Evolutionary conservation across 1,139 yeast species (phyloP).

Genomic region (Lodderomyces theae): DNA sequence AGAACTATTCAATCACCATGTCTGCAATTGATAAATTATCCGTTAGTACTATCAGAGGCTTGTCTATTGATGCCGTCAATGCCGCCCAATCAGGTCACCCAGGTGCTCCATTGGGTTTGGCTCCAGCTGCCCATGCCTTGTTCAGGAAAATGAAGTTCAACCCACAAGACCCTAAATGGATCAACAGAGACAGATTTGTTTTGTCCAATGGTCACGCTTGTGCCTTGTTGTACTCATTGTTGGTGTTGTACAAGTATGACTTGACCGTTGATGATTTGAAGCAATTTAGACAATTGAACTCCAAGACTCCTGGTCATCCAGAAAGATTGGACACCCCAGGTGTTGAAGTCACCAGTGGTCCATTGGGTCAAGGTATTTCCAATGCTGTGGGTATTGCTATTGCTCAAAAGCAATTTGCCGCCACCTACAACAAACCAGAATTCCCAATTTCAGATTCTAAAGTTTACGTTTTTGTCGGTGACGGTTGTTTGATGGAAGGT

Average conservation of each 20-base stretch:
- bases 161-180: conserved; percentile 90
- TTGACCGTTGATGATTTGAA: conserved; percentile 83
- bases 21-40: conserved; percentile 65
- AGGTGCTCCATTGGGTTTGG: conserved; percentile 98
- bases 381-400: conserved; percentile 97
- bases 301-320: conserved; percentile 98
- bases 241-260: conserved; percentile 85
- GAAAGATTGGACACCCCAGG: conserved; percentile 78
- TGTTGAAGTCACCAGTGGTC: conserved; percentile 98
- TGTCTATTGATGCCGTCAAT: conserved; percentile 85
- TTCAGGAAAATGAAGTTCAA: conserved; percentile 82
- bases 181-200: conserved; percentile 93
- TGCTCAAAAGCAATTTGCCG: conserved; percentile 91
- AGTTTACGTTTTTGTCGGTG: conserved; percentile 87
- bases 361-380: conserved; percentile 97
- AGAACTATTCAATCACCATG: conserved; percentile 11
- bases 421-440: conserved; percentile 90
- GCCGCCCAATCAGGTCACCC: conserved; percentile 98
- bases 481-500: conserved; percentile 99
- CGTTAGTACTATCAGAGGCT: conserved; percentile 83
- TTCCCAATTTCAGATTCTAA: conserved; percentile 67
- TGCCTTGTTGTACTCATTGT: conserved; percentile 81
- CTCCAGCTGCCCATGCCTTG: conserved; percentile 69
- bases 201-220: conserved; percentile 97
- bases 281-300: conserved; percentile 84